These are phyloP conservation scores for Pythium biforme DNA, from an alignment of 352 stramenopile genomes.

Conservation along the genomic window DNA sequence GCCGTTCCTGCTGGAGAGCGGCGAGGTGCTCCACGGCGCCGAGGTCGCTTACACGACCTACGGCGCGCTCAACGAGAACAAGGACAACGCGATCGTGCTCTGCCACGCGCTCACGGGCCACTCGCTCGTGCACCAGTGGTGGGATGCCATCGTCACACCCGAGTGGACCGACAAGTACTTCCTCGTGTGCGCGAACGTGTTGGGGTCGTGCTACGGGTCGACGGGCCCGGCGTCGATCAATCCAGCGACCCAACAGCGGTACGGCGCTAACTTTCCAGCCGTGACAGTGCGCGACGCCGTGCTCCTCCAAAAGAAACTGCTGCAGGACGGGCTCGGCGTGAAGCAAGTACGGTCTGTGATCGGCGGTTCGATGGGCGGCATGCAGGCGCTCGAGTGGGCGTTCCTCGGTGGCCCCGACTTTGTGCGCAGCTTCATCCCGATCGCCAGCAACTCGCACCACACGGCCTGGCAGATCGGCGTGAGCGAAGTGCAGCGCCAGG, in stretches of 20 bases:
- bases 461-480: slow-evolving; percentile 97
- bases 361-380: slow-evolving; percentile 95
- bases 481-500: slow-evolving; percentile 93
- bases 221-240: slow-evolving; percentile 86
- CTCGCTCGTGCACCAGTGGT: slow-evolving; percentile 92
- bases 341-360: slow-evolving; percentile 88
- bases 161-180: slow-evolving; percentile 97
- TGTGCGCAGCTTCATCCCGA: slow-evolving; percentile 90
- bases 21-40: slow-evolving; percentile 57
- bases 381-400: slow-evolving; percentile 97
- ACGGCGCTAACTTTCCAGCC: slow-evolving; percentile 89
- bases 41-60: slow-evolving; percentile 95
- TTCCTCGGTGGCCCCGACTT: slow-evolving; percentile 78
- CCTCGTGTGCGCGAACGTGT: slow-evolving; percentile 95
- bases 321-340: slow-evolving; percentile 89
- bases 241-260: slow-evolving; percentile 59
- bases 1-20: slow-evolving; percentile 62
- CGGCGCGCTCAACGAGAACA: slow-evolving; percentile 81
- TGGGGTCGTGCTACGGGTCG: slow-evolving; percentile 95
- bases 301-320: slow-evolving; percentile 83
- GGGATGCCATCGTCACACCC: slow-evolving; percentile 90
- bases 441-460: slow-evolving; percentile 93
- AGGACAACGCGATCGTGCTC: slow-evolving; percentile 92
- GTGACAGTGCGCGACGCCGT: slow-evolving; percentile 94
- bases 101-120: slow-evolving; percentile 96